phyloP scores from a whole-genome alignment of 345 rosid species.

The Linum lewisii region DNA sequence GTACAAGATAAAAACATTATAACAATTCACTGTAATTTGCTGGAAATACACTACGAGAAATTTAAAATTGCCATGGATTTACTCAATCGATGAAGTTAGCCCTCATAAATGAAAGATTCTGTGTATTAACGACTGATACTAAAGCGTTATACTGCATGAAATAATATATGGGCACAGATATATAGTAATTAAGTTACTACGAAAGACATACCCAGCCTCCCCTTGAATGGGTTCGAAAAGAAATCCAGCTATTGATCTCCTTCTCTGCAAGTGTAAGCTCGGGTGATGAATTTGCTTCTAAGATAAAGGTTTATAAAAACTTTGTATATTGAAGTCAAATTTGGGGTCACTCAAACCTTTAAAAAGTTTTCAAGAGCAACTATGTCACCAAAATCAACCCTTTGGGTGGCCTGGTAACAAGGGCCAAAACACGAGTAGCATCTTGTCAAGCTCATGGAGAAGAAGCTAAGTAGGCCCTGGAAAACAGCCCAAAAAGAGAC shows the following conservation, averaged over 20 bases:
- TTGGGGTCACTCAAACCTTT: conserved; percentile 35
- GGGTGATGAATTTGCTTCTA: neutral
- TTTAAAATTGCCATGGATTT: no score
- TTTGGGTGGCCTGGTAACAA: conserved; percentile 79
- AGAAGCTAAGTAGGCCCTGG: conserved; percentile 93
- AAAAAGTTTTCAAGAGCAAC: conserved; percentile 58
- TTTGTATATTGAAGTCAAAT: neutral
- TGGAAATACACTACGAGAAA: no score
- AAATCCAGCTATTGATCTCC: conserved; percentile 85
- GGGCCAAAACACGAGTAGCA: conserved; percentile 91
- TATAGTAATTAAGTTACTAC: neutral
- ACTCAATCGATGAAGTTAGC: no score
- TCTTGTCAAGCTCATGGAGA: conserved; percentile 99
- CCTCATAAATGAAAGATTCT: no score
- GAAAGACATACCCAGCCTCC: conserved; percentile 74
- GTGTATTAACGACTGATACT: no score
- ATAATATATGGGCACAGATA: no score
- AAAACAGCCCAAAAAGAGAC: conserved; percentile 98
- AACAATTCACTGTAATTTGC: no score
- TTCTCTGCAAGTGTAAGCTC: conserved; percentile 34
- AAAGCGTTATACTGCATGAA: no score
- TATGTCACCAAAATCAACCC: conserved; percentile 91
- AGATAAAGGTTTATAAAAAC: neutral
- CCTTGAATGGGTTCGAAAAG: conserved; percentile 98
- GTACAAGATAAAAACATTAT: no score